A percentile compares a stretch with the other conserved stretches of the same genome.
Evolutionary conservation across 441 rosid genomes (phyloP).

Genomic region (Gossypium davidsonii): DNA sequence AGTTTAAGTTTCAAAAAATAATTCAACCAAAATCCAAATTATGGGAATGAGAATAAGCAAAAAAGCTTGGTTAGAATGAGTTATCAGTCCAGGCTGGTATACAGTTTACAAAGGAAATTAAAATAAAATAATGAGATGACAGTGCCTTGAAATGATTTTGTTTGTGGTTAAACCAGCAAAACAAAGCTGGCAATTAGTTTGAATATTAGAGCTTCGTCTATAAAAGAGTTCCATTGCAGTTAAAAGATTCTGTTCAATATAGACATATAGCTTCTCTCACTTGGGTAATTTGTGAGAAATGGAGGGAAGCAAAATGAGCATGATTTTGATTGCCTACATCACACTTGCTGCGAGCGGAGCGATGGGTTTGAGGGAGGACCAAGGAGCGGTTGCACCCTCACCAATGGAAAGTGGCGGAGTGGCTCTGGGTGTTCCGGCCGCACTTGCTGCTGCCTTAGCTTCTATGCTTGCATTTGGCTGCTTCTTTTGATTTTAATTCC

Average conservation of each 20-base stretch:
- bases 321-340: constrained; percentile 22
- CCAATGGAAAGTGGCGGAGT: constrained; percentile 30
- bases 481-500: constrained; percentile 17
- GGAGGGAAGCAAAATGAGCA: constrained; percentile 25
- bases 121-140: neutral
- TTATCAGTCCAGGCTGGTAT: constrained; percentile 14
- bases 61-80: neutral
- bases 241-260: neutral
- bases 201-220: constrained; percentile 5
- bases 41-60: neutral
- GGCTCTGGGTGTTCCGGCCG: constrained; percentile 22
- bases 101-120: neutral
- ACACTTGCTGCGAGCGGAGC: constrained; percentile 8
- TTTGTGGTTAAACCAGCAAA: constrained; percentile 25
- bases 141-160: constrained; percentile 22
- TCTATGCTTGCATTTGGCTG: constrained; percentile 23
- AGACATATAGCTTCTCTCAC: neutral
- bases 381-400: constrained; percentile 26
- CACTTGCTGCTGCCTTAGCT: constrained; percentile 14
- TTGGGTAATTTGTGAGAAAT: constrained; percentile 2
- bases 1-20: neutral
- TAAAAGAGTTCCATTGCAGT: constrained; percentile 5
- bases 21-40: neutral
- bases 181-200: constrained; percentile 16
- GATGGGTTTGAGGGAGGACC: constrained; percentile 17